Evolutionary conservation across 1,139 yeast species (phyloP).

Genomic region (Hansenula anomala): DNA sequence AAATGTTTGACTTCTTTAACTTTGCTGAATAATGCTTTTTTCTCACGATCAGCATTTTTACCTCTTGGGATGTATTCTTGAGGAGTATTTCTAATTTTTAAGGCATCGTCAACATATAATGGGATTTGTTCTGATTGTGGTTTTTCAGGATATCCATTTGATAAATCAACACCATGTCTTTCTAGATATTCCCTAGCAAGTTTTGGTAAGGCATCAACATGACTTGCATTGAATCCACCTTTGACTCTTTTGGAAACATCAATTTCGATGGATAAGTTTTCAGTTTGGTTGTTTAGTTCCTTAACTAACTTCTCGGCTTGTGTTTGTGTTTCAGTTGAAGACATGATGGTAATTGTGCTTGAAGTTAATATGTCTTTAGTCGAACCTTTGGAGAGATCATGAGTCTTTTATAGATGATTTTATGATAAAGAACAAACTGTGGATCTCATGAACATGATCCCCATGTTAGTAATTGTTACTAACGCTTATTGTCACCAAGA

Average conservation of each 20-base stretch:
- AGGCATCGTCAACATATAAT: constrained; percentile 46
- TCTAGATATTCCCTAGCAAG: constrained; percentile 30
- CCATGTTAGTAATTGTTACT: too few relatives aligned
- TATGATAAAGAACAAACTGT: too few relatives aligned
- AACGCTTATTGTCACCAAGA: too few relatives aligned
- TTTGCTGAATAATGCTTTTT: constrained; percentile 43
- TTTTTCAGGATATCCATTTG: constrained; percentile 38
- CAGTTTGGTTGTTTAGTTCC: not conserved
- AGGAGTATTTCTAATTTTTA: constrained; percentile 35
- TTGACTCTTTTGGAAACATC: constrained; percentile 2
- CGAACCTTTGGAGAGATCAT: too few relatives aligned
- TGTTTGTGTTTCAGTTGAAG: not conserved
- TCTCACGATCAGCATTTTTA: constrained; percentile 44
- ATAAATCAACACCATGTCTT: constrained; percentile 33
- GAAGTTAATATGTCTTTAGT: too few relatives aligned
- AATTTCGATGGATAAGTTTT: not conserved
- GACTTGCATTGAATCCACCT: constrained; percentile 1
- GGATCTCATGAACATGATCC: too few relatives aligned
- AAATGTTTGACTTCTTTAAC: constrained; percentile 42
- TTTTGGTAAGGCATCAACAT: constrained; percentile 29
- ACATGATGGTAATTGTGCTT: not conserved
- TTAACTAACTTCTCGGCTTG: not conserved
- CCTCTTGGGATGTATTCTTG: constrained; percentile 39
- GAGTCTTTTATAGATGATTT: too few relatives aligned
- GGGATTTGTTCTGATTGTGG: constrained; percentile 34